These are phyloP conservation scores for Alternaria sp. DNA, from an alignment of 2,329 filamentous ascomycete genomes.

Conservation along the genomic window DNA sequence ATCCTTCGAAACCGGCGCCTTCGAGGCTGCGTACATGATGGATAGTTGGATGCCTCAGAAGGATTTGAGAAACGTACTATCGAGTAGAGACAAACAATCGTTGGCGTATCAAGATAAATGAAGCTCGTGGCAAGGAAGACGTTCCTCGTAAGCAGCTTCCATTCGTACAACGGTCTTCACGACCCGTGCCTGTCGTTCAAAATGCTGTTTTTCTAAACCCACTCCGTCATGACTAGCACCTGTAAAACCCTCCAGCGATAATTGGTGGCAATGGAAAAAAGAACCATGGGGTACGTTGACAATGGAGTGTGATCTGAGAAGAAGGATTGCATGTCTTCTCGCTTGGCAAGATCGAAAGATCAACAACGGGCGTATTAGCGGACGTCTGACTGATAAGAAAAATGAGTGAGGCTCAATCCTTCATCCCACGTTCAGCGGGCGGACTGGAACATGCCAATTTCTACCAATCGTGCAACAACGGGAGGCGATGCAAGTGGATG, in stretches of 20 bases:
- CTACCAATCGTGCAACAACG: not conserved
- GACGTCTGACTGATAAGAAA: not conserved
- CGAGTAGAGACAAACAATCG: not conserved
- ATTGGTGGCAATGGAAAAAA: not conserved
- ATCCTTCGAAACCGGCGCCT: slow-evolving; percentile 14
- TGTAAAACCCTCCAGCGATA: not conserved
- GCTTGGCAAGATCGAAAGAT: not conserved
- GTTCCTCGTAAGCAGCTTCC: not conserved
- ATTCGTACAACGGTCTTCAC: not conserved
- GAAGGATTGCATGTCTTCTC: not conserved
- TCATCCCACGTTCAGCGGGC: not conserved
- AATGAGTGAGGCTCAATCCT: not conserved
- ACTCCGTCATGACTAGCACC: not conserved
- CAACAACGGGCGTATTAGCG: not conserved
- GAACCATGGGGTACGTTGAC: not conserved
- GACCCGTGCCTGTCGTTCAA: not conserved
- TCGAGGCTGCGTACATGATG: not conserved
- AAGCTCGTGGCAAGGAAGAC: not conserved
- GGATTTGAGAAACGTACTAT: not conserved
- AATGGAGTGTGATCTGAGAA: not conserved
- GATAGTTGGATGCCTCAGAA: not conserved
- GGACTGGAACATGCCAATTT: not conserved
- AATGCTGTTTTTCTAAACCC: not conserved
- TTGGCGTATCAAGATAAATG: not conserved
- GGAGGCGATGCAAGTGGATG: not conserved